Evolutionary conservation across 2,329 filamentous ascomycete species (phyloP).

Genomic region (Aspergillus tubingensis): DNA sequence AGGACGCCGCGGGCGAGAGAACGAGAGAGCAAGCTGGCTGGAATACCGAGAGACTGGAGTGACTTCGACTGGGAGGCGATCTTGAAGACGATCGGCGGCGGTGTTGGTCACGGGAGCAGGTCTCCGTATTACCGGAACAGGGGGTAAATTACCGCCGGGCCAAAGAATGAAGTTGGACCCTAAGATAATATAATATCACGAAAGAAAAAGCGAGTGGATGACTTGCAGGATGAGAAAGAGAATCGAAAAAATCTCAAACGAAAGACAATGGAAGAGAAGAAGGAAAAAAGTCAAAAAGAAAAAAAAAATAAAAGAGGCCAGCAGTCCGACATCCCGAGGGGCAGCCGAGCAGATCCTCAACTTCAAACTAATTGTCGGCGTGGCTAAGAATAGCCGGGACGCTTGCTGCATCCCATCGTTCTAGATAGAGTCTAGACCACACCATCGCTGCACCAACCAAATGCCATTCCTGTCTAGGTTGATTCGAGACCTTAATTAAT

Average conservation of each 20-base stretch:
- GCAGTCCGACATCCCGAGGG: not conserved
- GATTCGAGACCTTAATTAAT: too few relatives aligned
- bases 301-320: not conserved
- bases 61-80: constrained; percentile 4
- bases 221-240: not conserved
- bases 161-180: not conserved
- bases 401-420: constrained; percentile 2
- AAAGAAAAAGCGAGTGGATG: not conserved
- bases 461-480: too few relatives aligned
- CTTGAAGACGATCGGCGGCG: constrained; percentile 7
- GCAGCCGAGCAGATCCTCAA: not conserved
- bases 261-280: not conserved
- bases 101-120: constrained; percentile 17
- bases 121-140: constrained; percentile 7
- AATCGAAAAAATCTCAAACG: not conserved
- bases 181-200: not conserved
- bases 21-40: constrained; percentile 5
- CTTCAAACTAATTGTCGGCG: not conserved
- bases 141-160: not conserved
- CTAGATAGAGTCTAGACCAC: constrained; percentile 1
- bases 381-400: constrained; percentile 12
- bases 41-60: constrained; percentile 10
- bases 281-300: not conserved
- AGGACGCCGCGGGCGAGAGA: not conserved
- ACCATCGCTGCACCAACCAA: not conserved